Percentiles rank a stretch among this genome's conserved stretches.
phyloP scores from a whole-genome alignment of 2,329 filamentous ascomycete genomes.

The Fusarium virguliforme region DNA sequence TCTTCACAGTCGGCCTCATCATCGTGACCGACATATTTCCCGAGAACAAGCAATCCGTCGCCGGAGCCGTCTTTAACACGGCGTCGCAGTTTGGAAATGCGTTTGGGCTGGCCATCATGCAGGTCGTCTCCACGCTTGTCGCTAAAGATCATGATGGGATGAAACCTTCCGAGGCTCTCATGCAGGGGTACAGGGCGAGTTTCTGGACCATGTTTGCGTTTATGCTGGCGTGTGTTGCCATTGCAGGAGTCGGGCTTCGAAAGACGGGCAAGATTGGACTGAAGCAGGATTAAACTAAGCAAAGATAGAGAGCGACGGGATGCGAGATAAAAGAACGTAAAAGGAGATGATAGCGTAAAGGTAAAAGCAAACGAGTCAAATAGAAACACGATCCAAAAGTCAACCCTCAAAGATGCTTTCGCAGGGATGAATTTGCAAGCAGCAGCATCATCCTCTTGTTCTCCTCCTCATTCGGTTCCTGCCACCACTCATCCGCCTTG shows the following conservation, averaged over 20 bases:
- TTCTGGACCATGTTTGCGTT: slow-evolving; percentile 68
- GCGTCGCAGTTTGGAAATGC: slow-evolving; percentile 70
- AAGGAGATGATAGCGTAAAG: neutral
- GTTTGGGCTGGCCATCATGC: slow-evolving; percentile 64
- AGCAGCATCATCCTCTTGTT: slow-evolving; percentile 22
- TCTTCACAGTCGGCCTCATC: slow-evolving; percentile 72
- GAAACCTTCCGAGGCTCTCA: slow-evolving; percentile 53
- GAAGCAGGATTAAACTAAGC: slow-evolving; percentile 57
- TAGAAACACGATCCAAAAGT: neutral
- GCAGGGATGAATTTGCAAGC: slow-evolving; percentile 11
- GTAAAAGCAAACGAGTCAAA: no score
- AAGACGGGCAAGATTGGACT: slow-evolving; percentile 64
- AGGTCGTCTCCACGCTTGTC: slow-evolving; percentile 61
- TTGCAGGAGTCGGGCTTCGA: slow-evolving; percentile 60
- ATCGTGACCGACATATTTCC: slow-evolving; percentile 71
- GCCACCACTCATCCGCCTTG: slow-evolving; percentile 32
- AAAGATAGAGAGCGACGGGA: neutral
- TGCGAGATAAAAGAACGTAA: neutral
- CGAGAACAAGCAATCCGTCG: slow-evolving; percentile 70
- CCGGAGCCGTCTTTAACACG: slow-evolving; percentile 75
- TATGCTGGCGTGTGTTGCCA: slow-evolving; percentile 59
- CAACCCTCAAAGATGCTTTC: slow-evolving; percentile 27
- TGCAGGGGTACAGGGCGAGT: slow-evolving; percentile 65
- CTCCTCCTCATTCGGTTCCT: slow-evolving; percentile 33
- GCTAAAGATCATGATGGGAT: slow-evolving; percentile 54